Conservation (phyloP, 2,329 filamentous ascomycete genomes). For the Colletotrichum tamarilloi region DNA sequence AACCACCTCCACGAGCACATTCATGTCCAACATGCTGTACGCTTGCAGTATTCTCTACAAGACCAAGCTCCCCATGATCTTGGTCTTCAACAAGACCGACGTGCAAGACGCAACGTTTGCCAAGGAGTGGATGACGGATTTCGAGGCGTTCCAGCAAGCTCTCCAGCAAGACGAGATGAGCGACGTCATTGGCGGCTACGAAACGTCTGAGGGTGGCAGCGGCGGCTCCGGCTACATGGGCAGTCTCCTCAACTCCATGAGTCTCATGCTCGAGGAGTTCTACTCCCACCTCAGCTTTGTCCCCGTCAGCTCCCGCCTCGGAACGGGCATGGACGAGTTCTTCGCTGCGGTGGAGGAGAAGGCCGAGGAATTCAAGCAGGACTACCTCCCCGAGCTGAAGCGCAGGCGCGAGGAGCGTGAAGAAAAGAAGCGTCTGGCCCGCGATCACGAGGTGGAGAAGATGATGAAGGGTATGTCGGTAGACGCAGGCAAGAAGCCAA, state of each 20-base stretch:
- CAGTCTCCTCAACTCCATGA: conserved; percentile 96
- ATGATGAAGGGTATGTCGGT: conserved; percentile 93
- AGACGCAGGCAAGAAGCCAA: conserved; percentile 42
- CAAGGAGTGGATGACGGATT: conserved; percentile 99
- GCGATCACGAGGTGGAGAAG: conserved; percentile 87
- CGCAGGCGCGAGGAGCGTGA: conserved; percentile 80
- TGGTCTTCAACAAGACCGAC: conserved; percentile 99
- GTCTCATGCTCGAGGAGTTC: conserved; percentile 95
- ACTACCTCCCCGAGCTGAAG: conserved; percentile 94
- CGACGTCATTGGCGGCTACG: conserved; percentile 79
- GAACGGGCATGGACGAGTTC: conserved; percentile 91
- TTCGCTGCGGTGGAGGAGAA: conserved; percentile 91
- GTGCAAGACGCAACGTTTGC: conserved; percentile 91
- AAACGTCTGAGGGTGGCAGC: conserved; percentile 67
- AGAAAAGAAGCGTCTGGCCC: conserved; percentile 74
- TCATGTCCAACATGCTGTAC: conserved; percentile 99
- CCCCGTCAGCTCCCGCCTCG: conserved; percentile 92
- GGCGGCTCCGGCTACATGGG: conserved; percentile 96
- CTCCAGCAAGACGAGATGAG: conserved; percentile 82
- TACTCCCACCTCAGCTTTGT: conserved; percentile 95
- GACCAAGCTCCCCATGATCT: conserved; percentile 97
- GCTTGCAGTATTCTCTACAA: conserved; percentile 99
- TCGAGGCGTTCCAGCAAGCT: conserved; percentile 92
- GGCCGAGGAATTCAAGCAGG: conserved; percentile 85
- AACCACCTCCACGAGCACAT: conserved; percentile 91